phyloP scores from a whole-genome alignment of 2,329 filamentous ascomycete genomes.

The Pseudovirgaria hyperparasitica region DNA sequence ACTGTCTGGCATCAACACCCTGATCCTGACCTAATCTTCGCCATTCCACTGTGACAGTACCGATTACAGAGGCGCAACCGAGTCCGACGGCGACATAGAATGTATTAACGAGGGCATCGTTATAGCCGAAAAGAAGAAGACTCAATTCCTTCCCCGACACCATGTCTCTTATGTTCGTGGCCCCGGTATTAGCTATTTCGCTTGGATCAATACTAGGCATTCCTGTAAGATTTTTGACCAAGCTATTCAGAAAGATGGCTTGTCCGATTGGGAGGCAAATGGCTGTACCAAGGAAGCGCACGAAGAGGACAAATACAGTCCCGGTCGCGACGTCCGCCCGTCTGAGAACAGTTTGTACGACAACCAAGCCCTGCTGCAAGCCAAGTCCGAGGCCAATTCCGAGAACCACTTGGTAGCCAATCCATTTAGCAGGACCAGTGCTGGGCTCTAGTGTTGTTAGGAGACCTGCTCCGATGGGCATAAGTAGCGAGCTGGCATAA shows the following conservation, averaged over 20 bases:
- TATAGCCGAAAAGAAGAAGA: constrained; percentile 7
- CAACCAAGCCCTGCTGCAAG: constrained; percentile 8
- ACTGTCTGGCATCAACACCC: too few relatives aligned
- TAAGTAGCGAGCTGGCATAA: constrained; percentile 9
- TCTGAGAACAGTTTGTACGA: background rate
- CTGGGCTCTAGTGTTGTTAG: constrained; percentile 11
- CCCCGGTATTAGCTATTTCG: constrained; percentile 1
- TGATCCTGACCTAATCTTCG: too few relatives aligned
- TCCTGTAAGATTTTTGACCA: constrained; percentile 1
- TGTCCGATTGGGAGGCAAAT: constrained; percentile 44
- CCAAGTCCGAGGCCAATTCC: constrained; percentile 10
- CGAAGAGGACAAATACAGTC: constrained; percentile 35
- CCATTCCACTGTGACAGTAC: constrained; percentile 7
- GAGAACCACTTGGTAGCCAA: constrained; percentile 16
- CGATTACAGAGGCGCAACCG: constrained; percentile 3
- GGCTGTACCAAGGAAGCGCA: constrained; percentile 49
- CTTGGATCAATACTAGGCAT: constrained; percentile 1
- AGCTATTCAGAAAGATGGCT: constrained; percentile 3
- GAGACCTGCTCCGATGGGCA: constrained; percentile 16
- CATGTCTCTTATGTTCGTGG: constrained; percentile 3
- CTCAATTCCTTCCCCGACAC: constrained; percentile 3
- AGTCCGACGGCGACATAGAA: constrained; percentile 5
- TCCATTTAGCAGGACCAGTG: constrained; percentile 10
- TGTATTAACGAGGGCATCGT: constrained; percentile 4
- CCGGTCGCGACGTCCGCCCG: constrained; percentile 1